phyloP scores from a whole-genome alignment of 179 eudicot species.

The Vitellaria paradoxa region DNA sequence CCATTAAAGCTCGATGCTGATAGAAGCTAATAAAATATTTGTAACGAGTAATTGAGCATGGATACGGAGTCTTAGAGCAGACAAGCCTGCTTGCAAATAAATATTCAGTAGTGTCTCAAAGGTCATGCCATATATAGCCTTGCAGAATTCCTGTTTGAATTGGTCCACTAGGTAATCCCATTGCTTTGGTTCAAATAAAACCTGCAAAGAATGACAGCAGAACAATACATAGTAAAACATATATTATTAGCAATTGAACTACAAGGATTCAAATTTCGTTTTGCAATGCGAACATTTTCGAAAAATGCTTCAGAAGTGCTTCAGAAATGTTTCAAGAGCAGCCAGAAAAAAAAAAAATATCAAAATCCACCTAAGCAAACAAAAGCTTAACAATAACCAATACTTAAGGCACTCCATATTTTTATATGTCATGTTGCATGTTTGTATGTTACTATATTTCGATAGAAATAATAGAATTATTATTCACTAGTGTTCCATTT shows the following conservation, averaged over 20 bases:
- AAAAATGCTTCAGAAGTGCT: too few relatives aligned
- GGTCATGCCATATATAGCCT: constrained; percentile 93
- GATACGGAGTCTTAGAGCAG: constrained; percentile 99
- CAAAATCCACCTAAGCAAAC: too few relatives aligned
- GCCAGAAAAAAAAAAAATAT: too few relatives aligned
- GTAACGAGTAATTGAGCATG: constrained; percentile 23
- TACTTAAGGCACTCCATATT: too few relatives aligned
- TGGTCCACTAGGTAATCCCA: constrained; percentile 91
- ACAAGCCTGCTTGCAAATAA: constrained; percentile 92
- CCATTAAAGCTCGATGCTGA: neutral
- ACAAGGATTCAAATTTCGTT: too few relatives aligned
- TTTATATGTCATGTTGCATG: too few relatives aligned
- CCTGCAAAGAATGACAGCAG: constrained; percentile 42
- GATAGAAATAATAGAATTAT: too few relatives aligned
- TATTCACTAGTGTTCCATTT: too few relatives aligned
- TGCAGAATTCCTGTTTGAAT: constrained; percentile 95
- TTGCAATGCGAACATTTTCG: too few relatives aligned
- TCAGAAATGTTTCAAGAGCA: too few relatives aligned
- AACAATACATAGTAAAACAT: neutral
- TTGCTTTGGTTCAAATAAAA: constrained; percentile 84
- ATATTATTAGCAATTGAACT: neutral
- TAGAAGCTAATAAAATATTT: neutral
- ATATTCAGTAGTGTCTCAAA: constrained; percentile 89
- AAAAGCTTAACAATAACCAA: too few relatives aligned
- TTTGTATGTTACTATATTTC: too few relatives aligned